A percentile compares a stretch with the other conserved stretches of the same genome.
Conservation (phyloP, 2,329 filamentous ascomycete species). For the Penicillium sp. region DNA sequence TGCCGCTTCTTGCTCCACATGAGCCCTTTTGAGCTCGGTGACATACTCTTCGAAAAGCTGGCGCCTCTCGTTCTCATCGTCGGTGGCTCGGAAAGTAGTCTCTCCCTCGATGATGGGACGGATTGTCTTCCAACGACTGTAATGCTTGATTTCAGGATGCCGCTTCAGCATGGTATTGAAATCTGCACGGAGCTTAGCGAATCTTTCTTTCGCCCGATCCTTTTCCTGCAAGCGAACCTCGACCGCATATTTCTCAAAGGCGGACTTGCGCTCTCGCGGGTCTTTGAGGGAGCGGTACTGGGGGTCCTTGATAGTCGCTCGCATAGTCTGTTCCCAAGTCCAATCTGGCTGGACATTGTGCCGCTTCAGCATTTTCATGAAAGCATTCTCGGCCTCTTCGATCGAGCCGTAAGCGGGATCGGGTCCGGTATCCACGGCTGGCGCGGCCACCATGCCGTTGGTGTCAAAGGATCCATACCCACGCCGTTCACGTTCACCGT, state of each 20-base stretch:
- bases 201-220: constrained; percentile 85
- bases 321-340: constrained; percentile 86
- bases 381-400: constrained; percentile 89
- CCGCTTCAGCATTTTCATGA: constrained; percentile 81
- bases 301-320: constrained; percentile 78
- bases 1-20: constrained; percentile 68
- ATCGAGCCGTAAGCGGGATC: constrained; percentile 73
- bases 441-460: constrained; percentile 38
- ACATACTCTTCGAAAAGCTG: constrained; percentile 94
- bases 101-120: constrained; percentile 90
- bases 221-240: constrained; percentile 89
- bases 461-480: constrained; percentile 42
- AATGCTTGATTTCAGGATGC: constrained; percentile 94
- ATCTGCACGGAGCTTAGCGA: constrained; percentile 85
- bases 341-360: constrained; percentile 84
- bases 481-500: constrained; percentile 33
- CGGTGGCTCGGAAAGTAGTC: constrained; percentile 88
- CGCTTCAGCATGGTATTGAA: constrained; percentile 94
- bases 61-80: constrained; percentile 78
- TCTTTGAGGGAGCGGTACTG: constrained; percentile 92
- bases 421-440: constrained; percentile 42
- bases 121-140: constrained; percentile 94
- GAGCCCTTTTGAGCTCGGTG: constrained; percentile 70
- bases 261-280: constrained; percentile 79
- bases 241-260: constrained; percentile 91